Evolutionary conservation across 768 basidiomycete genomes (phyloP).

Genomic region (Suillus subaureus): DNA sequence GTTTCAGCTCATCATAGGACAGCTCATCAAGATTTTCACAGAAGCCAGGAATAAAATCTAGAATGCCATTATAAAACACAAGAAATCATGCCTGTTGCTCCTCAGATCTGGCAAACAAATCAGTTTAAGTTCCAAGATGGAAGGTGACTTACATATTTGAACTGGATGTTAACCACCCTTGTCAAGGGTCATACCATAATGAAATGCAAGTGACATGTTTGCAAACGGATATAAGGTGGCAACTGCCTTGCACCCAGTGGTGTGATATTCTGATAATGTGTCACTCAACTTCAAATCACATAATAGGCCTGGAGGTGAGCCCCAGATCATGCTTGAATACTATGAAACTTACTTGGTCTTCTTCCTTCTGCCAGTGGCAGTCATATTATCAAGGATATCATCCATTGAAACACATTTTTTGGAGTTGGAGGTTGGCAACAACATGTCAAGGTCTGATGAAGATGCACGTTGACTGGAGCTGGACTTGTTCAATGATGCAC

Average conservation of each 20-base stretch:
- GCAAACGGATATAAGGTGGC: not conserved
- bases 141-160: not conserved
- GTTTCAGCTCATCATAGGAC: not conserved
- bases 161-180: not conserved
- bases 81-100: not conserved
- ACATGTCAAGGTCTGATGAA: not conserved
- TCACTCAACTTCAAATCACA: not conserved
- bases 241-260: too few relatives aligned
- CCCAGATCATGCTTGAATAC: too few relatives aligned
- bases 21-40: not conserved
- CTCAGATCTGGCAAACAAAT: not conserved
- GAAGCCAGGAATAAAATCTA: not conserved
- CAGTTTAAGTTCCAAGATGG: not conserved
- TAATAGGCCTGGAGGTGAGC: too few relatives aligned
- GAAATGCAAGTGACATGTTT: not conserved
- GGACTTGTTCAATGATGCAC: not conserved
- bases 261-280: not conserved
- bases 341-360: not conserved
- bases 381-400: not conserved
- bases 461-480: not conserved
- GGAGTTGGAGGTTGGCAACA: too few relatives aligned
- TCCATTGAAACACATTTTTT: not conserved
- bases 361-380: not conserved
- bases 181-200: not conserved
- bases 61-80: not conserved